Conservation (phyloP, 164 flowering plant species). For the Vitis riparia region DNA sequence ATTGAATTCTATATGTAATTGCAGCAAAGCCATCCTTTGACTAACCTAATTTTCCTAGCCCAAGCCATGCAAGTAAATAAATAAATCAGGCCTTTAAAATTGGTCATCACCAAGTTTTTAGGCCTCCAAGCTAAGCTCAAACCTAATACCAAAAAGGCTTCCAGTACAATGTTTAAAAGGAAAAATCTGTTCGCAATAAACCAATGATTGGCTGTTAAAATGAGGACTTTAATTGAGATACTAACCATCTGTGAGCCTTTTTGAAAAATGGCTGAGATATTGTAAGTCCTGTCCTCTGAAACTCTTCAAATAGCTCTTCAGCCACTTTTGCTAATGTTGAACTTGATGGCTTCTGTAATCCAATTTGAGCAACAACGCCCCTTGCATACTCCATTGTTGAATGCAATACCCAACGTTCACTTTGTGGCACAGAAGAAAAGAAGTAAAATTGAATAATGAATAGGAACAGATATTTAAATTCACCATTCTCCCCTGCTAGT, state of each 20-base stretch:
- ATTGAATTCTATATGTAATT: too few relatives aligned
- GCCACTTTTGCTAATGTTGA: conserved; percentile 58
- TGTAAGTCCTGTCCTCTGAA: conserved; percentile 44
- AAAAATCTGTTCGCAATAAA: too few relatives aligned
- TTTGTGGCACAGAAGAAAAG: conserved; percentile 19
- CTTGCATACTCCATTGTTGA: conserved; percentile 68
- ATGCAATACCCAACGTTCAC: conserved; percentile 84
- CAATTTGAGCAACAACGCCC: conserved; percentile 51
- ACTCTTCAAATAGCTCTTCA: conserved; percentile 63
- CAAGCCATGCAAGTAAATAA: too few relatives aligned
- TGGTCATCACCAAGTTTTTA: too few relatives aligned
- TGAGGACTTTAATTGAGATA: not conserved
- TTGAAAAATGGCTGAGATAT: conserved; percentile 61
- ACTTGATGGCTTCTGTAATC: conserved; percentile 63
- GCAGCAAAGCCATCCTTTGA: too few relatives aligned
- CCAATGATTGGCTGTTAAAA: too few relatives aligned
- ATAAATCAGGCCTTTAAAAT: too few relatives aligned
- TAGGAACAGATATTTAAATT: not conserved
- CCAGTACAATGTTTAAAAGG: too few relatives aligned
- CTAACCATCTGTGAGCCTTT: conserved; percentile 93
- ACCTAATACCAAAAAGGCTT: too few relatives aligned
- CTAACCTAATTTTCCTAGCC: too few relatives aligned
- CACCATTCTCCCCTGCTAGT: not conserved
- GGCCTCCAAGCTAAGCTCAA: too few relatives aligned
- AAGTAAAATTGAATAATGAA: not conserved